These are phyloP conservation scores for Penicillium glabrum DNA, from an alignment of 2,329 filamentous ascomycete species.

Conservation along the genomic window DNA sequence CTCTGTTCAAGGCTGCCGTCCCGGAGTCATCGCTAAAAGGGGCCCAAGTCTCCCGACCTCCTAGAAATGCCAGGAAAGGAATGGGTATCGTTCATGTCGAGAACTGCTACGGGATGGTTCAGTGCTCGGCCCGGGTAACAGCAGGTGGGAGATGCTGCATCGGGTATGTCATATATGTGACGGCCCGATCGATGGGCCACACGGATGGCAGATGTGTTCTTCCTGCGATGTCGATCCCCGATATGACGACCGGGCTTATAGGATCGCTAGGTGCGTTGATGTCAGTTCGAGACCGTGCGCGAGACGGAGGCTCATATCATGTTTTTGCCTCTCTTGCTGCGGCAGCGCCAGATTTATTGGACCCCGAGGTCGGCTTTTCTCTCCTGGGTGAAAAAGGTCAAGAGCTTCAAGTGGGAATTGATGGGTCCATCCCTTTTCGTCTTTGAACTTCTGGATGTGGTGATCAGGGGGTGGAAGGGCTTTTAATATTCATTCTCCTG, in stretches of 20 bases:
- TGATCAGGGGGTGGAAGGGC: constrained; percentile 26
- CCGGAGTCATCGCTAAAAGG: constrained; percentile 38
- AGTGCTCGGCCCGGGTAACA: constrained; percentile 51
- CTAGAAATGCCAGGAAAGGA: constrained; percentile 39
- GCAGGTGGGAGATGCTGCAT: constrained; percentile 50
- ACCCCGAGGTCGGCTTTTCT: constrained; percentile 7
- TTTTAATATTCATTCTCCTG: constrained; percentile 12
- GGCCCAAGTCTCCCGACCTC: constrained; percentile 38
- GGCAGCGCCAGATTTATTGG: neutral
- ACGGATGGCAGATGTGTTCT: constrained; percentile 15
- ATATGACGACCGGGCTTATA: constrained; percentile 22
- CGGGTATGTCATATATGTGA: constrained; percentile 38
- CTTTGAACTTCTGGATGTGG: constrained; percentile 22
- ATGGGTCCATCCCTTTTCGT: constrained; percentile 21
- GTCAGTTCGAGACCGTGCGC: constrained; percentile 18
- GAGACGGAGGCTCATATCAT: constrained; percentile 22
- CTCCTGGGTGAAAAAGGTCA: neutral
- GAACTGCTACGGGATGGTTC: constrained; percentile 54
- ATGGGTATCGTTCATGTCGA: constrained; percentile 50
- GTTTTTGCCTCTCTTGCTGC: constrained; percentile 14
- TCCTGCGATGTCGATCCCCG: constrained; percentile 21
- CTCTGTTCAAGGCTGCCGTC: constrained; percentile 51
- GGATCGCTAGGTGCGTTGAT: constrained; percentile 13
- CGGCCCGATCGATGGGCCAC: constrained; percentile 33
- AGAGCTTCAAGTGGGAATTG: constrained; percentile 12